Evolutionary conservation across 768 basidiomycete genomes (phyloP), one percentile per base, ranked within the genome.

Genomic region (Leccinum uliginosum): DNA sequence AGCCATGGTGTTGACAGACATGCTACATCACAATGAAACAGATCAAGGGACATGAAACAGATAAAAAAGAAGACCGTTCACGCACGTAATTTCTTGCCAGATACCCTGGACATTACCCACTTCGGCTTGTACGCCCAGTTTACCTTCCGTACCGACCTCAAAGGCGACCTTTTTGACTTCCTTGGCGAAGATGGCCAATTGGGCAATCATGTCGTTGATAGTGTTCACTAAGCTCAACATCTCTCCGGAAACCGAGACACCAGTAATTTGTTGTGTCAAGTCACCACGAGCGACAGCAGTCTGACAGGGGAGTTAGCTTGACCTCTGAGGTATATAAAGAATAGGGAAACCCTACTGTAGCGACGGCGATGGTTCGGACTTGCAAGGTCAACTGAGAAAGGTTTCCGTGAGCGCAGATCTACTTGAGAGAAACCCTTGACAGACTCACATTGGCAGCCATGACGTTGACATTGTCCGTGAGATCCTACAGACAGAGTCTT

Each of bases 141-240:
- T 98, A n/a, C 97, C 96, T 67, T 98, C 94, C 14, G 96, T 98
- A 47, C 96, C 96, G 67, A 99, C 96, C 72, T 99, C 95, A 32
- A 93, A 78, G 2, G 97, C 97, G 53, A 99, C 96, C 67, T 96
- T 91, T 73, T 94, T 98, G 57, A 98, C 88, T 67, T 89, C 86
- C 26, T 83, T 80, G 50, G 86, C 86, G 69, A 88, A 89, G 63
- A 84, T 81, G 17, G 83, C 83, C 56, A 85, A 71, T 56, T 83
- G 81, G 62, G 83, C 84, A 64, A 85, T 85, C 85, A 85, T 86
- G 71, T 89, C 87, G 74, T 98, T 98, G 83, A 98, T 98, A 17
- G 97, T 98, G 73, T 94, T 93, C 50, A 97, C 95, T 62, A 99
- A 78, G 61, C 85, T 87, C n/a, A 96, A 77, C 78, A 98, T 96